phyloP scores from a whole-genome alignment of 345 rosid species.

The Aquilaria yunnanensis region DNA sequence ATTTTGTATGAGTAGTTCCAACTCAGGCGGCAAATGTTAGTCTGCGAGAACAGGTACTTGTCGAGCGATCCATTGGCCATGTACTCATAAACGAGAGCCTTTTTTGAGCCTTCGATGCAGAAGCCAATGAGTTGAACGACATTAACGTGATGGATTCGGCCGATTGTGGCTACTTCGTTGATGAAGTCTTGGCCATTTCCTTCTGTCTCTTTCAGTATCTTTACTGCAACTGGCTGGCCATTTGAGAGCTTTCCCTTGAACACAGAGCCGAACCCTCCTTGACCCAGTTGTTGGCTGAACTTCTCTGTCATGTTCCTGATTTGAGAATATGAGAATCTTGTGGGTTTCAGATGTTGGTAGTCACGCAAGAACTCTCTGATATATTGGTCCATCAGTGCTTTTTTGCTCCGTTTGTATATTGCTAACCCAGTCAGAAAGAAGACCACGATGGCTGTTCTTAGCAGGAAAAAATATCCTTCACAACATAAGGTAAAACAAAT shows the following conservation, averaged over 20 bases:
- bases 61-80: slow-evolving; percentile 21
- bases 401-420: too few relatives aligned
- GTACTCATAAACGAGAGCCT: slow-evolving; percentile 14
- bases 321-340: slow-evolving; percentile 14
- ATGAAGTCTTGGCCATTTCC: slow-evolving; percentile 3
- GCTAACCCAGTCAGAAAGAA: too few relatives aligned
- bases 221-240: slow-evolving; percentile 7
- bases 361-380: too few relatives aligned
- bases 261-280: slow-evolving; percentile 18
- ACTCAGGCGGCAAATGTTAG: neutral
- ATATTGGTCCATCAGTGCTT: too few relatives aligned
- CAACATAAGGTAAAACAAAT: too few relatives aligned
- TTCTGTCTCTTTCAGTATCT: slow-evolving; percentile 6
- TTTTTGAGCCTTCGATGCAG: slow-evolving; percentile 16
- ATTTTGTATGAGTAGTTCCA: slow-evolving; percentile 1
- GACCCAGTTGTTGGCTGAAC: slow-evolving; percentile 14
- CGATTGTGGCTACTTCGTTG: slow-evolving; percentile 13
- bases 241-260: slow-evolving; percentile 12
- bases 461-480: too few relatives aligned
- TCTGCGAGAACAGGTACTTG: slow-evolving; percentile 2
- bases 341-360: neutral
- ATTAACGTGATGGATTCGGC: slow-evolving; percentile 16
- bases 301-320: slow-evolving; percentile 8
- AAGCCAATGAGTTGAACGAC: slow-evolving; percentile 14
- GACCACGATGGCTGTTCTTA: too few relatives aligned